Conservation (phyloP, 495 filamentous ascomycete species). For the Trichoderma virens region DNA sequence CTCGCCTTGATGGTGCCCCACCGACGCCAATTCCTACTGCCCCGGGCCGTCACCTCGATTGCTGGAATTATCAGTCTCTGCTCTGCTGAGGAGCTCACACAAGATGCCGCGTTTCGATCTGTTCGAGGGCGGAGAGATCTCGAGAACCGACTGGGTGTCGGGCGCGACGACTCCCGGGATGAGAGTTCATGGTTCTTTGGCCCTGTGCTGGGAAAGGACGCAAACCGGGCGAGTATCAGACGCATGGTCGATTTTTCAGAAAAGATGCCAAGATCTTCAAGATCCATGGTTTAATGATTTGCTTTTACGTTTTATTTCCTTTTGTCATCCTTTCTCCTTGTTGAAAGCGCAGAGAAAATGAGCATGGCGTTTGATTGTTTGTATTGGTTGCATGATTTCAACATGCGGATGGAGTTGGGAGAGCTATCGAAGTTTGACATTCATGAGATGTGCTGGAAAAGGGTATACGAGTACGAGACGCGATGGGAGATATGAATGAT, state of each 20-base stretch:
- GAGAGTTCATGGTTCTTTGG: slow-evolving; percentile 11
- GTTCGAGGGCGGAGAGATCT: neutral
- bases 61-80: slow-evolving; percentile 73
- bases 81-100: slow-evolving; percentile 58
- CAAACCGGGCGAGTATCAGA: neutral
- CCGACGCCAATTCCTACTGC: slow-evolving; percentile 49
- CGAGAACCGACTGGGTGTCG: slow-evolving; percentile 4
- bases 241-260: slow-evolving; percentile 3
- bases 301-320: neutral
- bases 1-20: slow-evolving; percentile 45
- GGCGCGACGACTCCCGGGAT: neutral
- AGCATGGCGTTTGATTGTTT: neutral
- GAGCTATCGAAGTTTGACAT: neutral
- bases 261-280: neutral
- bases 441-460: neutral
- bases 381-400: neutral
- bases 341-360: neutral
- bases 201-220: neutral
- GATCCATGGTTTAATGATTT: slow-evolving; percentile 4
- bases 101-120: slow-evolving; percentile 52
- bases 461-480: neutral
- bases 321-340: neutral
- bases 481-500: neutral
- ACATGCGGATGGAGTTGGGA: neutral
- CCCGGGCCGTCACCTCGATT: slow-evolving; percentile 61